Conservation (phyloP, 441 rosid species). For the Gossypium lobatum region DNA sequence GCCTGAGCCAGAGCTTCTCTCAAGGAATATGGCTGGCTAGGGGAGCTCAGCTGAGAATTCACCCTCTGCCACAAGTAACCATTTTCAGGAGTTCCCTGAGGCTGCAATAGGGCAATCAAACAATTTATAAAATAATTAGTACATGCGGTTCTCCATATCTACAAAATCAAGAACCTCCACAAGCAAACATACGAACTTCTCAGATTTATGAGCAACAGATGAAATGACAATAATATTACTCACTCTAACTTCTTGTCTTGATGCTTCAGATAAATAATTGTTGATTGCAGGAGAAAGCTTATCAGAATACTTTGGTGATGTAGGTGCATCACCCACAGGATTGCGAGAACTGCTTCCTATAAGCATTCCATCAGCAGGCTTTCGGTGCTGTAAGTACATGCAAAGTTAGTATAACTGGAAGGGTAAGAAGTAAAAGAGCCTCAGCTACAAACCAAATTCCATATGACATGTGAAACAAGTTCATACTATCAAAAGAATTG, state of each 20-base stretch:
- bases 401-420: conserved; percentile 10
- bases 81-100: conserved; percentile 94
- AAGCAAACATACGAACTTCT: background rate
- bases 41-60: conserved; percentile 97
- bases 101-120: conserved; percentile 43
- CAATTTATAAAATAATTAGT: conserved; percentile 10
- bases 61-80: conserved; percentile 96
- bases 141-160: conserved; percentile 11
- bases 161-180: background rate
- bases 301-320: conserved; percentile 96
- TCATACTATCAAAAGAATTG: background rate
- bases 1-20: conserved; percentile 99
- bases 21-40: conserved; percentile 96
- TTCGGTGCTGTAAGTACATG: conserved; percentile 64
- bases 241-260: conserved; percentile 97
- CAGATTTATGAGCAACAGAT: conserved; percentile 4
- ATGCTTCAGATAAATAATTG: conserved; percentile 93
- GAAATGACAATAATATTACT: conserved; percentile 24
- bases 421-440: background rate
- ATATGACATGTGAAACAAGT: background rate
- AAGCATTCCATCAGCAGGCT: conserved; percentile 86
- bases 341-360: conserved; percentile 90
- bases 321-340: conserved; percentile 74
- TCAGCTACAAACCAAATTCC: background rate
- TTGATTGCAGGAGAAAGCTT: conserved; percentile 95